A percentile compares a stretch with the other conserved stretches of the same genome.
phyloP scores from a whole-genome alignment of 2,329 filamentous ascomycete genomes.

The Mycosphaerella sp. region DNA sequence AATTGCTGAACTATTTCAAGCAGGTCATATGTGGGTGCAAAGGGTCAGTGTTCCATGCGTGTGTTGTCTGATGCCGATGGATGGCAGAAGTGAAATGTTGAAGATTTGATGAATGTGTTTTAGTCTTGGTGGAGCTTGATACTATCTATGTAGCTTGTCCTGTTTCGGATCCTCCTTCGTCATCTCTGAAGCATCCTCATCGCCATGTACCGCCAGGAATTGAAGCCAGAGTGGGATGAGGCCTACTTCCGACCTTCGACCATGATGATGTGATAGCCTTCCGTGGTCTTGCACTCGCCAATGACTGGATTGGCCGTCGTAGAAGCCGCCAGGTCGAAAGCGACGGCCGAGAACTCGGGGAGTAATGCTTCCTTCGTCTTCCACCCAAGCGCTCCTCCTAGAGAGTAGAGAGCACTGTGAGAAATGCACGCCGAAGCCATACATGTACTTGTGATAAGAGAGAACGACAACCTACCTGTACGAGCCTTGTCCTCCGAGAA shows the following conservation, averaged over 20 bases:
- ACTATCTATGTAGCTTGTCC: too few relatives aligned
- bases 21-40: too few relatives aligned
- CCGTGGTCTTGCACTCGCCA: conserved; percentile 65
- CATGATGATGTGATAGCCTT: conserved; percentile 78
- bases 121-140: too few relatives aligned
- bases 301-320: conserved; percentile 59
- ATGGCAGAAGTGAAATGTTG: too few relatives aligned
- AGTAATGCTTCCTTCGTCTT: conserved; percentile 60
- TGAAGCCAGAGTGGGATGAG: too few relatives aligned
- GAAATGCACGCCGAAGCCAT: background rate
- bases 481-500: conserved; percentile 73
- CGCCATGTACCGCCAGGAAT: too few relatives aligned
- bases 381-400: conserved; percentile 67
- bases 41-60: too few relatives aligned
- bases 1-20: background rate
- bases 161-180: too few relatives aligned
- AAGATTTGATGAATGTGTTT: too few relatives aligned
- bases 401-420: background rate
- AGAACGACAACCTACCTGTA: conserved; percentile 39
- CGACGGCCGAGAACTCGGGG: conserved; percentile 64
- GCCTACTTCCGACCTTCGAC: conserved; percentile 58
- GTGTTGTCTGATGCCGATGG: too few relatives aligned
- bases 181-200: too few relatives aligned
- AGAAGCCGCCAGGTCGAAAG: conserved; percentile 62
- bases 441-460: background rate